Evolutionary conservation across 139 green algal species (phyloP).

Genomic region (Chlamydomonas sphaeroides): DNA sequence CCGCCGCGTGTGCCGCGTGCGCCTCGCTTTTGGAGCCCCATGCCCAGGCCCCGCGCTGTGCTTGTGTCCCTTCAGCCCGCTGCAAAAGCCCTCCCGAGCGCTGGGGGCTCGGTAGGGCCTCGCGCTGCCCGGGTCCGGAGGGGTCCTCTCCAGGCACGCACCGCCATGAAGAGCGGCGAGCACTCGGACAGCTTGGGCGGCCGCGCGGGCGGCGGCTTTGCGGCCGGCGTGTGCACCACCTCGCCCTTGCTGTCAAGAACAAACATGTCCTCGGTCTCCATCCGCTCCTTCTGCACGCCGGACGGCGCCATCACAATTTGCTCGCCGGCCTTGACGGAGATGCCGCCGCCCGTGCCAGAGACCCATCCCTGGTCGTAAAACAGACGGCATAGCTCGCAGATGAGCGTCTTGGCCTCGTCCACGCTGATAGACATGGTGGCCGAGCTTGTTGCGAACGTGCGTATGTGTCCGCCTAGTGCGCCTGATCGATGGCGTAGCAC

Average conservation of each 20-base stretch:
- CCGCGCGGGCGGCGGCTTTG: conserved; percentile 75
- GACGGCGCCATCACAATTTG: conserved; percentile 90
- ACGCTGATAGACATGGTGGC: no score
- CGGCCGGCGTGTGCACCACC: conserved; percentile 70
- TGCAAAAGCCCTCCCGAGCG: no score
- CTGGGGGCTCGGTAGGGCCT: no score
- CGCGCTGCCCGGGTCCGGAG: no score
- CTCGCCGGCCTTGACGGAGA: conserved; percentile 77
- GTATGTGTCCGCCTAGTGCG: no score
- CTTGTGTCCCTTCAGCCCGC: no score
- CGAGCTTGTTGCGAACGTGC: no score
- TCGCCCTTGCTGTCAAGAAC: conserved; percentile 84
- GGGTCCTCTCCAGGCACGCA: conserved; percentile 49
- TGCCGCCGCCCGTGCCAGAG: conserved; percentile 88
- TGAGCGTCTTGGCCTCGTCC: conserved; percentile 82
- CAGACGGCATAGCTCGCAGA: conserved; percentile 83
- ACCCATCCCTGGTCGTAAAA: conserved; percentile 90
- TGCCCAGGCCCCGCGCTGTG: no score
- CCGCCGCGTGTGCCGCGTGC: no score
- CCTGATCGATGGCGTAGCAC: no score
- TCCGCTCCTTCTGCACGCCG: conserved; percentile 96
- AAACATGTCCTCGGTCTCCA: conserved; percentile 94
- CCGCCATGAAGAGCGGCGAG: conserved; percentile 89
- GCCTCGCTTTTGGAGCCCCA: no score
- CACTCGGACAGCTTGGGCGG: conserved; percentile 95